Base-by-base conservation (phyloP, 2,329 filamentous ascomycete species). In the Aspergillus sp. region DNA sequence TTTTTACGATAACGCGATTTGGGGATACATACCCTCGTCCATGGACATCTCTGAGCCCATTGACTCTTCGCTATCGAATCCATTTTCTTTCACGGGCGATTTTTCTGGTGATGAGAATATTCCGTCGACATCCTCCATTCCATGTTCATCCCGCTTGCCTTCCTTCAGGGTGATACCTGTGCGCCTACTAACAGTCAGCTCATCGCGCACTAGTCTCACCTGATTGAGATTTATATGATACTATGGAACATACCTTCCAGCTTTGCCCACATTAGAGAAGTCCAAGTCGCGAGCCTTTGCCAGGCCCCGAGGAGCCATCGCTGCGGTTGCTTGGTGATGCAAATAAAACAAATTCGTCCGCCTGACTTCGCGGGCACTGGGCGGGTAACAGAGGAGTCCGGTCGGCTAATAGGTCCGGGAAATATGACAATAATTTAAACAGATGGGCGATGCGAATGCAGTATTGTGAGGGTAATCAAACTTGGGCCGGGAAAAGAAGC, bases 41-140 rank as follows among this genome's bases (percentile, higher is more conserved):
- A 87, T 76, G 22, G 87, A 85, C 86, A 88, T 87, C 57, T 82
- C 82, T 30, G 83, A 85, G 17, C 79, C 79, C 22, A 77, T 77
- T 41, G 81, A 75, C 34, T 77, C 72, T 61, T 76, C 45, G 67
- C 64, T 61, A 41, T 64, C 54, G 53, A 71, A 69, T 4, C 64
- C 72, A 61, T 72, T 70, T 40, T 66, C 62, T 58, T 69, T 69
- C 20, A 68, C 61, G 1, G 80, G 78, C n/a, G 81, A 82, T 54
- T 87, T 89, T 64, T 86, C 84, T 13, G 93, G 92, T 19, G 93
- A 96, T 8, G 93, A 97, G 75, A 96, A 96, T 64, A 98, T 86
- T 64, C 86, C 86, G 37, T 93, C 90, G 58, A 96, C 83, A 37
- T 90, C 89, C 72, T 97, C 91, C 80, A 99, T 87, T 74, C 93